Percentiles rank a stretch among this genome's conserved stretches.
These are phyloP conservation scores for Durotheca rogersii DNA, from an alignment of 495 filamentous ascomycete genomes.

Conservation along the genomic window DNA sequence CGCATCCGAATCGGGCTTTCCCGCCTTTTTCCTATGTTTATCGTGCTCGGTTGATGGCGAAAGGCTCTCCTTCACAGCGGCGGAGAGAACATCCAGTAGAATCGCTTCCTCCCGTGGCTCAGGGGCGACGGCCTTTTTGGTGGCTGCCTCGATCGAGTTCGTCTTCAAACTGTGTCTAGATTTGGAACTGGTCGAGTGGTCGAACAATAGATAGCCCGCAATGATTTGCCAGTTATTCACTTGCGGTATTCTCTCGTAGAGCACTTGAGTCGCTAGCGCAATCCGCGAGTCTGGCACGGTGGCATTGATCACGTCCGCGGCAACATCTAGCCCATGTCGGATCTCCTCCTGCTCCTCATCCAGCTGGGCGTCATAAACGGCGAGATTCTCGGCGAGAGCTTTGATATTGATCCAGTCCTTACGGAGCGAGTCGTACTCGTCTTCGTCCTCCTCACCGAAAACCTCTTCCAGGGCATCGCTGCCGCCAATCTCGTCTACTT, in stretches of 20 bases:
- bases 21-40: slow-evolving; percentile 61
- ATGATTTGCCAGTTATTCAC: slow-evolving; percentile 84
- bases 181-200: slow-evolving; percentile 67
- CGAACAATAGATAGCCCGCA: slow-evolving; percentile 86
- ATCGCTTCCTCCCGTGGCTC: slow-evolving; percentile 77
- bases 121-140: slow-evolving; percentile 69
- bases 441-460: slow-evolving; percentile 69
- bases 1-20: slow-evolving; percentile 58
- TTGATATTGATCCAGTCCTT: slow-evolving; percentile 88
- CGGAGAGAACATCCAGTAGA: slow-evolving; percentile 81
- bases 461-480: slow-evolving; percentile 60
- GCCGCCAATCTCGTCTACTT: slow-evolving; percentile 79
- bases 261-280: slow-evolving; percentile 76
- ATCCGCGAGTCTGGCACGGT: slow-evolving; percentile 72
- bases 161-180: slow-evolving; percentile 43
- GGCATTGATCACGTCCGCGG: slow-evolving; percentile 53
- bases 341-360: slow-evolving; percentile 46
- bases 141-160: slow-evolving; percentile 49
- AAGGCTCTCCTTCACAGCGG: slow-evolving; percentile 69
- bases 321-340: slow-evolving; percentile 45
- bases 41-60: slow-evolving; percentile 60
- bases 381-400: slow-evolving; percentile 79
- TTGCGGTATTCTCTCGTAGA: slow-evolving; percentile 79
- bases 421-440: slow-evolving; percentile 72
- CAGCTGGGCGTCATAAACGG: slow-evolving; percentile 66